Evolutionary conservation across 2,329 filamentous ascomycete genomes (phyloP), one percentile per base, ranked within the genome.

Genomic region (Colletotrichum endophyticum): DNA sequence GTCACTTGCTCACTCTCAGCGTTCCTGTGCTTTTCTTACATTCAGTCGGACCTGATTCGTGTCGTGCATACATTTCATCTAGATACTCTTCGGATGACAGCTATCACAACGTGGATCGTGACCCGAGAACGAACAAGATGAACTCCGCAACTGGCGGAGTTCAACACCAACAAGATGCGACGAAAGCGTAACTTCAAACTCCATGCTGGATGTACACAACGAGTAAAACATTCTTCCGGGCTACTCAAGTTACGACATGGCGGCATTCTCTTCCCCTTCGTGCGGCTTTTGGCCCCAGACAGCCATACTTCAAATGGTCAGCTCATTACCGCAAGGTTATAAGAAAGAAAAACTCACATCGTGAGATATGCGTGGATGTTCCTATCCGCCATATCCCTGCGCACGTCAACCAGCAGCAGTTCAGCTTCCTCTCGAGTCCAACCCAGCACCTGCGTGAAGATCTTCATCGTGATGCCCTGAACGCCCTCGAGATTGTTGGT

Each of bases 281-380:
- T n/a, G 19, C 9, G 74, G 44, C 27, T 70, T 75, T 34, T 75
- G 71, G 6, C 64, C 71, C 71, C 74, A 76, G 15, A 75, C 34
- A 13, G 66, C 61, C 64, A 76, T 64, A 27, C 57, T 76, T 15
- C 30, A 8, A 13, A 22, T 8, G 7, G 28, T 69, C 25, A 76
- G 64, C 36, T 15, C 11, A 0, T 4, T 13, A 9, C 25, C 25
- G 6, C 39, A 13, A 15, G 25, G 25, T 44, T 2, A 57, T 22
- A 27, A 0, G 22, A 27, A 15, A 49, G 16, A 6, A 6, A 8
- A 32, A 80, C 81, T 80, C 57, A 81, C 81, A 80, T 79, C 13
- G 80, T 80, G 62, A 81, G 81, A 70, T 82, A 84, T 25, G 81
- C 81, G 56, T 84, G 83, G 56, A 84, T 84, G 28, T 79, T 79